A percentile compares a stretch with the other conserved stretches of the same genome.
Evolutionary conservation across 331 rosid species (phyloP).

Genomic region (Saraca asoca): DNA sequence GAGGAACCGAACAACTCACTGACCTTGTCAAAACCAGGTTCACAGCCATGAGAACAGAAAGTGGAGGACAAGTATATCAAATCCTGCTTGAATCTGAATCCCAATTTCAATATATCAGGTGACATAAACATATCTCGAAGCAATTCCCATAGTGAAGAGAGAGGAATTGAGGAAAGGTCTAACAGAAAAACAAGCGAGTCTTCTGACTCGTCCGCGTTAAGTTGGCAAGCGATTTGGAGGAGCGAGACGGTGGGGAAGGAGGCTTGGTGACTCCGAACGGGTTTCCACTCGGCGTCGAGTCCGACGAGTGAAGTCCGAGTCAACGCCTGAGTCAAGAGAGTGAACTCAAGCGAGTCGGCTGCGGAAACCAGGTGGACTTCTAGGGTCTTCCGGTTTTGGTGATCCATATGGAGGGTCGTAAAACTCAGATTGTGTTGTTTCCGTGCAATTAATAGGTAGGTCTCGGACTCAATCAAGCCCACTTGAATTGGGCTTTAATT

Average conservation of each 20-base stretch:
- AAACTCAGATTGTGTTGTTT: background rate
- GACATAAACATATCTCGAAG: slow-evolving; percentile 57
- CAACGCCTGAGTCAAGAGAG: slow-evolving; percentile 44
- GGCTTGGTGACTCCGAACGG: slow-evolving; percentile 48
- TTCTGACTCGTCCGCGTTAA: slow-evolving; percentile 36
- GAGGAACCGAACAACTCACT: slow-evolving; percentile 36
- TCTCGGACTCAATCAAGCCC: background rate
- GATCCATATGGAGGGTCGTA: slow-evolving; percentile 43
- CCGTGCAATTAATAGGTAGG: background rate
- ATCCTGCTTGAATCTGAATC: slow-evolving; percentile 91
- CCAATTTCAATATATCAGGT: slow-evolving; percentile 72
- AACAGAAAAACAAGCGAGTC: slow-evolving; percentile 62
- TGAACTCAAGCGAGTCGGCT: slow-evolving; percentile 70
- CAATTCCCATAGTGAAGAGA: slow-evolving; percentile 58
- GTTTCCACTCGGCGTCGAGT: slow-evolving; percentile 96
- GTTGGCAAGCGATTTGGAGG: slow-evolving; percentile 88
- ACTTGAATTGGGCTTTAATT: too few species aligned
- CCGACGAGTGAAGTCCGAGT: slow-evolving; percentile 65
- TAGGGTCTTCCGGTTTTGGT: slow-evolving; percentile 33
- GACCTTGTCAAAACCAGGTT: slow-evolving; percentile 71
- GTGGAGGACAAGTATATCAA: slow-evolving; percentile 72
- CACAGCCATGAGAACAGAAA: slow-evolving; percentile 64
- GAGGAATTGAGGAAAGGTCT: slow-evolving; percentile 65
- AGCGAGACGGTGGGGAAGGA: slow-evolving; percentile 68
- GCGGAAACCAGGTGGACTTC: slow-evolving; percentile 58